Conservation (phyloP, 2,329 filamentous ascomycete genomes). For the Calonectria naviculata region DNA sequence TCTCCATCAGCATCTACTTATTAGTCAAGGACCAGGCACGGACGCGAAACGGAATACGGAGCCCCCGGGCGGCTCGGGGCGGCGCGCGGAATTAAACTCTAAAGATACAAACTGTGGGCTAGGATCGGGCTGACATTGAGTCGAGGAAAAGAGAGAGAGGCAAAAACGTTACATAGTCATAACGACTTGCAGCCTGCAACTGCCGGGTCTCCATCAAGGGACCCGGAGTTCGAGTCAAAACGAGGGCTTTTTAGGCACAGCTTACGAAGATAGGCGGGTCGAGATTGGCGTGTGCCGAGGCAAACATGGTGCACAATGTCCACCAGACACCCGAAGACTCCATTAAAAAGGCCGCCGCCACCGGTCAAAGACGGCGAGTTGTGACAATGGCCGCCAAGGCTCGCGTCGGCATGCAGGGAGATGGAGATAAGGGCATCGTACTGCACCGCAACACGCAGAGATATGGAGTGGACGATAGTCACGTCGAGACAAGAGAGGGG, state of each 20-base stretch:
- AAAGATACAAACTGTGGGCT: neutral
- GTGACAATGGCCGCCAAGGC: neutral
- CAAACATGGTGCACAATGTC: neutral
- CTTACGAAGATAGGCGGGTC: neutral
- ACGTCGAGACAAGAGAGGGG: too few relatives aligned
- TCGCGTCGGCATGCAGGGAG: neutral
- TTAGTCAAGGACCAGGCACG: conserved; percentile 8
- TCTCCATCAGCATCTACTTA: neutral
- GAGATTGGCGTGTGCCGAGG: neutral
- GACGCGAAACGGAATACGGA: conserved; percentile 3
- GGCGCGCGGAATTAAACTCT: conserved; percentile 15
- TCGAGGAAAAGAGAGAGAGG: neutral
- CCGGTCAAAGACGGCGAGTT: neutral
- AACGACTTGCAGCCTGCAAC: neutral
- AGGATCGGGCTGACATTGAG: neutral
- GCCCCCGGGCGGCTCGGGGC: conserved; percentile 9
- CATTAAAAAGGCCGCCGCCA: neutral
- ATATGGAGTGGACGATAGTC: too few relatives aligned
- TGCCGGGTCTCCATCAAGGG: neutral
- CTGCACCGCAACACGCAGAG: too few relatives aligned
- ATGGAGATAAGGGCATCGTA: neutral
- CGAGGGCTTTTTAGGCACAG: neutral
- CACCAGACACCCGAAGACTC: neutral
- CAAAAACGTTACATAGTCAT: neutral
- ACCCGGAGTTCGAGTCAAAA: neutral